A percentile compares a stretch with the other conserved stretches of the same genome.
Conservation (phyloP, 352 stramenopile species). For the Pythium aphanidermatum region DNA sequence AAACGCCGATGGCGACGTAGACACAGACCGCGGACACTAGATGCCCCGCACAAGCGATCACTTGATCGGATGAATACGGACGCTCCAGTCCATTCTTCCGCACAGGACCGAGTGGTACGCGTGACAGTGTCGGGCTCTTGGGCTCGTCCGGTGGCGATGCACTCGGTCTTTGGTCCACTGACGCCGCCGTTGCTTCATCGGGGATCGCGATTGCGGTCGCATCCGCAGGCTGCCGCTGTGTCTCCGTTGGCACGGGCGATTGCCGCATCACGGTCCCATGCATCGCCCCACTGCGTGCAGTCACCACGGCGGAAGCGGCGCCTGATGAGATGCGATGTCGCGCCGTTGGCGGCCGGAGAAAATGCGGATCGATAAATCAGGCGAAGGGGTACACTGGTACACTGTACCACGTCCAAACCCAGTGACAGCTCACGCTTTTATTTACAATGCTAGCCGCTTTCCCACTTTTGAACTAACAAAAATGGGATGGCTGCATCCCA, state of each 20-base stretch:
- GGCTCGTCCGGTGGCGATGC: too few species aligned
- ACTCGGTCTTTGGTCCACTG: too few species aligned
- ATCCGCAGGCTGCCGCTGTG: background rate
- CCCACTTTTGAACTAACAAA: too few species aligned
- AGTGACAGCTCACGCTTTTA: background rate
- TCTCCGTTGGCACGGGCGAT: background rate
- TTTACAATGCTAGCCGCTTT: too few species aligned
- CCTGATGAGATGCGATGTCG: background rate
- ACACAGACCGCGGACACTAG: slow-evolving; percentile 56
- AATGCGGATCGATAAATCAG: slow-evolving; percentile 17
- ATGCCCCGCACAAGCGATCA: slow-evolving; percentile 69
- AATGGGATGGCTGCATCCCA: too few species aligned
- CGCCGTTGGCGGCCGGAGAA: slow-evolving; percentile 1
- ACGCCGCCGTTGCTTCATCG: too few species aligned
- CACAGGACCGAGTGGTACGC: slow-evolving; percentile 24
- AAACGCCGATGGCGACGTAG: slow-evolving; percentile 31
- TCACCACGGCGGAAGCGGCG: background rate
- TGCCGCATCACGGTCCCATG: background rate
- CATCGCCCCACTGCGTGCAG: slow-evolving; percentile 1
- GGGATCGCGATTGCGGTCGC: slow-evolving; percentile 13
- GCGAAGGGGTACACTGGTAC: slow-evolving; percentile 11
- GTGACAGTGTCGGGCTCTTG: too few species aligned
- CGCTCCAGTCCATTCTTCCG: slow-evolving; percentile 64
- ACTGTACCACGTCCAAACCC: background rate
- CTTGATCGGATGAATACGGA: slow-evolving; percentile 72